Base-by-base conservation (phyloP, 257 asterid species). In the Nicotiana benthamiana region DNA sequence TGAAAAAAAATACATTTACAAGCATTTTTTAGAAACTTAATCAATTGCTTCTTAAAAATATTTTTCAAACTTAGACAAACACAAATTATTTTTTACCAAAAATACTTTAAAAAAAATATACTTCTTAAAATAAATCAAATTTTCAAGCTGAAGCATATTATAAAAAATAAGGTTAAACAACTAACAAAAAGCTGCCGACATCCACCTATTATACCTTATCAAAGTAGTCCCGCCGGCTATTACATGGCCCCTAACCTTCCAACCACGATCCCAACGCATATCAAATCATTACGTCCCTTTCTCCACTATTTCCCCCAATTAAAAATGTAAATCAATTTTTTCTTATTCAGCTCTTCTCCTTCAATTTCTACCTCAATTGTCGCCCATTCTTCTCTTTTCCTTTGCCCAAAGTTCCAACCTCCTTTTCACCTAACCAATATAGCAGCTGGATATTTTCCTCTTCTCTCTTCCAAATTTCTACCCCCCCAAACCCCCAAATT, bases 301-400 rank as follows among this genome's bases (percentile, higher is more conserved):
- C 83, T 7, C 59, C 16, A 65, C 79, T 77, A 70, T 82, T 74
- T 48, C 32, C 11, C 18, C 27, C 34, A 18, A 66, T 32, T 54
- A 6, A 54, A 18, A 54, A 18, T 18, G 9, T 48, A 48, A 36
- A n/a, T 11, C 9, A 36, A 2, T 53, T 16, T 48, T 17, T 15
- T 82, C 52, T 46, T 63, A 17, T 66, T 80, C 10, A 8, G 28
- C 36, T 57, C 51, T 54, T 9, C 28, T 65, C 74, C 80, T 40
- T 74, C 79, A 75, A 70, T 66, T 81, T 75, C 22, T 78, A 27
- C 83, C 86, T 51, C 64, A 75, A 57, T 53, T 80, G 20, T 66
- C 84, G 87, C 80, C 34, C n/a, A 72, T 24, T 72, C 18, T 46
- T 70, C 59, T 70, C 84, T 86, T 52, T 84, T 78, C 30, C 72